Base-by-base conservation (phyloP, 1,284 basidiomycete species). In the Thecaphora thlaspeos region DNA sequence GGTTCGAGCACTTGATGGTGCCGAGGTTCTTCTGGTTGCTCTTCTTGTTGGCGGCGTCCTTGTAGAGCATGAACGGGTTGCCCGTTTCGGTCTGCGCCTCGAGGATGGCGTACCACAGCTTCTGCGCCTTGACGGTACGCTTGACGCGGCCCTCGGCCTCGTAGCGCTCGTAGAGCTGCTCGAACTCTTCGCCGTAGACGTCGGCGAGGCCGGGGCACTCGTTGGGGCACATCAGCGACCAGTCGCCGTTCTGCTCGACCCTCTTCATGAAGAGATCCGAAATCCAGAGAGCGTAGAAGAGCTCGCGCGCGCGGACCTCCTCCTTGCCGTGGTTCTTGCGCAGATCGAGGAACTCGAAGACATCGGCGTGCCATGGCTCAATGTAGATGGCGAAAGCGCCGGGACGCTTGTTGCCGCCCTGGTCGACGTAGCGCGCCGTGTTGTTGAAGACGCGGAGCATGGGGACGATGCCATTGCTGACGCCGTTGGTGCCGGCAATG, bases 311-410 rank as follows among this genome's bases (percentile, higher is more conserved):
- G 66, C 95, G 90, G 48, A 88, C 87, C 81, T 99, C 94, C 80
- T 99, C 95, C 80, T 98, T 98, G 55, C 95, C 95, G 75, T 98
- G 95, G 80, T 98, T 99, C 85, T 98, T 98, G 75, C 95, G 86
- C 42, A 99, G 84, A 79, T 98, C 94, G 67, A 98, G 84, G 84
- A 98, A 97, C 68, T 97, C 94, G 71, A 97, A 97, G 71, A 99
- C 81, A 79, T 99, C 95, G 32, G 91, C 86, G 79, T 99, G 94
- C 93, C 93, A 96, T 10, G 93, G 93, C 81, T 96, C 93, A 64
- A 96, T 82, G 81, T 96, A 96, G 79, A 96, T 91, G 46, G 95
- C 91, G 74, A 99, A 97, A 2, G 95, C 95, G 64, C 95, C 95
- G 2, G 95, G 95, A 41, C 95, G 89, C 83, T 98, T 98, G 85